Evolutionary conservation across 2,329 filamentous ascomycete species (phyloP), one percentile per base, ranked within the genome.

Genomic region (Diplodia intermedia): DNA sequence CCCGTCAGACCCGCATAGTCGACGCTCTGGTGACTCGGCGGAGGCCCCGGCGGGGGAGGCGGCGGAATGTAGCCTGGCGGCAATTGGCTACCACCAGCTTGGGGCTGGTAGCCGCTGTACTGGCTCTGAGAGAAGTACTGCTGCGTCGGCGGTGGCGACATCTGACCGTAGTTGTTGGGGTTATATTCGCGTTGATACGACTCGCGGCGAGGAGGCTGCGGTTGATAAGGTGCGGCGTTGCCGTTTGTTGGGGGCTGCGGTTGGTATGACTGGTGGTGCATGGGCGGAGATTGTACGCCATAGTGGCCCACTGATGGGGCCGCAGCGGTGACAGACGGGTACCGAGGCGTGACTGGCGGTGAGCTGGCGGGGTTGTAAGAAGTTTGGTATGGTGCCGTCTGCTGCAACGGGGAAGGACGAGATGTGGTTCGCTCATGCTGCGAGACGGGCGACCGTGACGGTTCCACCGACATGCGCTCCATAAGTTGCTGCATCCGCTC

Each of bases 391-490:
- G 79, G 77, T 18, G 73, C 76, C 54, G 81, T 79, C 43, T 77
- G 73, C 68, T 82, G 81, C 14, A 83, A 72, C 2, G 82, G 79
- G 9, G 80, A 75, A 18, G 81, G 82, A n/a, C 73, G 66, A 14
- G 66, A 67, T 23, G 31, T 53, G 36, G 54, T 40, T 26, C 65
- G 40, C 43, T 61, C 55, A 31, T 67, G 54, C 33, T 67, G 65
- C 11, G 53, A 61, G 56, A 67, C 56, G 8, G 66, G 66, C 7
- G 66, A 67, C 8, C 71, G 71, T 0, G 78, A 78, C 11, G 78
- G 77, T 49, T 94, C 92, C 81, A 97, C 90, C 1, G 93, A 94
- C 89, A 98, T 94, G 66, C 94, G 89, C 75, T 97, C 94, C 95
- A 99, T 98, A 50, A 99, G 83, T 52, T 91, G 91, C 68, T 92